Conservation (phyloP, 208 protist genomes). For the Trypanosoma congolense region DNA sequence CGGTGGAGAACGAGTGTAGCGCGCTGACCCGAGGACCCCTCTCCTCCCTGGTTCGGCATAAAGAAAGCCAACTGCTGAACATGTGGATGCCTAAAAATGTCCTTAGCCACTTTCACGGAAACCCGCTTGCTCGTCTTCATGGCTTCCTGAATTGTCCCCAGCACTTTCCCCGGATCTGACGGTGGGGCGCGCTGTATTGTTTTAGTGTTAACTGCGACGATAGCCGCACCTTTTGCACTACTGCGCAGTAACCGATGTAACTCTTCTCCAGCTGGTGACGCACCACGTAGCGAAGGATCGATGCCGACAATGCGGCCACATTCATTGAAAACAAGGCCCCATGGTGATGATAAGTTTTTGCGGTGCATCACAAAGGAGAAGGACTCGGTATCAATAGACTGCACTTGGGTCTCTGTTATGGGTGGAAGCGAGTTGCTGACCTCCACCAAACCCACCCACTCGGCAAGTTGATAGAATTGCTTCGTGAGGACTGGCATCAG, state of each 20-base stretch:
- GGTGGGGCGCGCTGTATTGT: conserved; percentile 10
- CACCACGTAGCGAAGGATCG: conserved; percentile 46
- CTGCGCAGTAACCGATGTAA: conserved; percentile 46
- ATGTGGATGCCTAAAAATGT: conserved; percentile 25
- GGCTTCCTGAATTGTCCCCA: conserved; percentile 15
- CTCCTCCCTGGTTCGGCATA: conserved; percentile 39
- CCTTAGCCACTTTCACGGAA: conserved; percentile 28
- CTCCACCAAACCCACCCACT: conserved; percentile 46
- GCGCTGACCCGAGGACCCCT: conserved; percentile 50
- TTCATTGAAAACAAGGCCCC: conserved; percentile 73
- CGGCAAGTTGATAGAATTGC: conserved; percentile 67
- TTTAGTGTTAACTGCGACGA: conserved; percentile 41
- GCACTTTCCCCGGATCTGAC: conserved; percentile 1
- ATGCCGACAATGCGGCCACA: conserved; percentile 49
- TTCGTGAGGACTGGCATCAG: conserved; percentile 32
- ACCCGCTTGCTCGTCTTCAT: conserved; percentile 29
- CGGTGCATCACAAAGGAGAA: conserved; percentile 35
- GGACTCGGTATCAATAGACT: conserved; percentile 25
- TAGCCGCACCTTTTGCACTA: conserved; percentile 28
- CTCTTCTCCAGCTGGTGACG: conserved; percentile 31
- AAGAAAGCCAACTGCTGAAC: conserved; percentile 38
- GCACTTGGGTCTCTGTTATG: conserved; percentile 41
- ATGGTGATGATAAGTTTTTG: conserved; percentile 31
- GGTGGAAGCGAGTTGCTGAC: conserved; percentile 27
- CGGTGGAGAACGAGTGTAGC: conserved; percentile 41